Evolutionary conservation across 2,329 filamentous ascomycete genomes (phyloP).

Genomic region (Daldinia sp.): DNA sequence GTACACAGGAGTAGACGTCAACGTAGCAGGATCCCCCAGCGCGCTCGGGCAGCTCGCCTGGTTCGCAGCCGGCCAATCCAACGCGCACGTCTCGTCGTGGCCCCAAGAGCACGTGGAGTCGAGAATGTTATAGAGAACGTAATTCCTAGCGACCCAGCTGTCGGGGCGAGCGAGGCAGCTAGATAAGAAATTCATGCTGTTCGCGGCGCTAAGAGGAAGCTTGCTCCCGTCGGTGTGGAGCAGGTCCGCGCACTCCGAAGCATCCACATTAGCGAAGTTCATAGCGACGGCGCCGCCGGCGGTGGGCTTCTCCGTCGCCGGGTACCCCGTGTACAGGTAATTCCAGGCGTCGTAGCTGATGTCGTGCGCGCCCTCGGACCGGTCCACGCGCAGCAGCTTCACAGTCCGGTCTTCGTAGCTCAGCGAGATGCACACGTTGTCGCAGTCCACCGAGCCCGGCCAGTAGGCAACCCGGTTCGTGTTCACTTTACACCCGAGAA

Average conservation of each 20-base stretch:
- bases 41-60: slow-evolving; percentile 63
- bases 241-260: slow-evolving; percentile 63
- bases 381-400: slow-evolving; percentile 69
- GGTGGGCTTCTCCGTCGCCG: slow-evolving; percentile 60
- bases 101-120: slow-evolving; percentile 64
- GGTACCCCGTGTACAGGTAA: slow-evolving; percentile 64
- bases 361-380: slow-evolving; percentile 67
- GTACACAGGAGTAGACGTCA: slow-evolving; percentile 58
- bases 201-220: slow-evolving; percentile 66
- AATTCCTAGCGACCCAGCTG: slow-evolving; percentile 66
- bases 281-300: slow-evolving; percentile 64
- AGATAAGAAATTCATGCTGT: slow-evolving; percentile 67
- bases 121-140: slow-evolving; percentile 65
- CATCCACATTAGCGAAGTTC: slow-evolving; percentile 62
- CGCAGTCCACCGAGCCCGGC: slow-evolving; percentile 65
- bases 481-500: slow-evolving; percentile 71
- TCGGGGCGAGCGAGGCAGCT: slow-evolving; percentile 59
- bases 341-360: slow-evolving; percentile 73
- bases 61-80: slow-evolving; percentile 63
- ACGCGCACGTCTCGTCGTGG: slow-evolving; percentile 63
- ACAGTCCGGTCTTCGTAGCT: slow-evolving; percentile 62
- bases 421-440: slow-evolving; percentile 68
- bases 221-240: slow-evolving; percentile 62
- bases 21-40: slow-evolving; percentile 54
- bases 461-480: slow-evolving; percentile 72